Evolutionary conservation across 768 basidiomycete species (phyloP).

Genomic region (Tephrocybe sp.): DNA sequence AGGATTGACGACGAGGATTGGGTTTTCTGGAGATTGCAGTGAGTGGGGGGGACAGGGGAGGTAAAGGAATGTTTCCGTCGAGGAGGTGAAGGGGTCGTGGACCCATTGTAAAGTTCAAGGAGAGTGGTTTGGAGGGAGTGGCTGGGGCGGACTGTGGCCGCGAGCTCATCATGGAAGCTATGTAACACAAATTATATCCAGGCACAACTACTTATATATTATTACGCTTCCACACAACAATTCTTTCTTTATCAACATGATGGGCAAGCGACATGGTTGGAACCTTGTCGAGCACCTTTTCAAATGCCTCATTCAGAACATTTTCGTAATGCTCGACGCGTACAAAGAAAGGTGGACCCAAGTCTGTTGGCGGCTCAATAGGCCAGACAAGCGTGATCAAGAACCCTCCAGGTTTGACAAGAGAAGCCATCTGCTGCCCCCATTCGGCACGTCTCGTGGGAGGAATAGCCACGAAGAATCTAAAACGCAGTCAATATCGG

Average conservation of each 20-base stretch:
- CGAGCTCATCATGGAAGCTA: constrained; percentile 12
- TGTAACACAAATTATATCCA: too few relatives aligned
- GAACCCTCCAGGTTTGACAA: constrained; percentile 61
- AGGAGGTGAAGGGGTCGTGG: constrained; percentile 50
- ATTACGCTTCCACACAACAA: constrained; percentile 52
- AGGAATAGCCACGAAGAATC: constrained; percentile 73
- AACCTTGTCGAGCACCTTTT: constrained; percentile 49
- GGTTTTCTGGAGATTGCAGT: constrained; percentile 16
- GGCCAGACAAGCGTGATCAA: constrained; percentile 63
- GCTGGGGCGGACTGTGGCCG: constrained; percentile 7
- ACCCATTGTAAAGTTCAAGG: constrained; percentile 27
- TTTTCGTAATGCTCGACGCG: constrained; percentile 53
- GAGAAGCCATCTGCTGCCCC: constrained; percentile 52
- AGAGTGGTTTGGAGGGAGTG: constrained; percentile 25
- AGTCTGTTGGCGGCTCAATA: constrained; percentile 36
- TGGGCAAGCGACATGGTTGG: constrained; percentile 38
- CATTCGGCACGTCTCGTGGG: constrained; percentile 50
- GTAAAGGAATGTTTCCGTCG: constrained; percentile 26
- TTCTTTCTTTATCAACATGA: constrained; percentile 46
- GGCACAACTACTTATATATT: too few relatives aligned
- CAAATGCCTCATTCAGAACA: constrained; percentile 46
- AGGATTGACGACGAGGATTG: constrained; percentile 44
- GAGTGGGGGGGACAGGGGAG: constrained; percentile 21
- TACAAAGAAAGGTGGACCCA: constrained; percentile 64
- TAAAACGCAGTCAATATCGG: constrained; percentile 17